These are phyloP conservation scores for Kwoniella sp. DNA, from an alignment of 768 basidiomycete genomes.

Conservation along the genomic window DNA sequence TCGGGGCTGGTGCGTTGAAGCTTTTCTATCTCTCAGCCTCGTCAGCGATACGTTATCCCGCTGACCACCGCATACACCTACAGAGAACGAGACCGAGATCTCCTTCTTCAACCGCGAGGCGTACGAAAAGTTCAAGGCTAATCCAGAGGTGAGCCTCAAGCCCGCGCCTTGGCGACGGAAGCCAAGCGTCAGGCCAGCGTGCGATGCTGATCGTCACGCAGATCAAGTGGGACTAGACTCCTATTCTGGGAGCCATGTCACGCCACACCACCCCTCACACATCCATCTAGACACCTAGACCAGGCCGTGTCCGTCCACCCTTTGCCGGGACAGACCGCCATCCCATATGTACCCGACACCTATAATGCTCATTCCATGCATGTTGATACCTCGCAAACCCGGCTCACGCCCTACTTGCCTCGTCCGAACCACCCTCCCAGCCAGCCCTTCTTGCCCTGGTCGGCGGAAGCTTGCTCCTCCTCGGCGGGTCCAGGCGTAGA, in stretches of 20 bases:
- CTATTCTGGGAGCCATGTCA: background rate
- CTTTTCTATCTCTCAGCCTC: background rate
- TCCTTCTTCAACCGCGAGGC: slow-evolving; percentile 77
- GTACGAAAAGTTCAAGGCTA: slow-evolving; percentile 74
- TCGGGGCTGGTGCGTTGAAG: slow-evolving; percentile 66
- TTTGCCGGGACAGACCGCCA: too few species aligned
- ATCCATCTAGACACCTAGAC: background rate
- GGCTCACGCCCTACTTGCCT: background rate
- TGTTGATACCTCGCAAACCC: background rate
- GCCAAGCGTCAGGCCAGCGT: too few species aligned
- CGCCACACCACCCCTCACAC: background rate
- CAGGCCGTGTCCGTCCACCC: too few species aligned
- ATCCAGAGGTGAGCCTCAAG: slow-evolving; percentile 72
- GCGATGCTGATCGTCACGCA: background rate
- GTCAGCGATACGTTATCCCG: background rate
- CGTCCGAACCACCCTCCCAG: slow-evolving; percentile 45
- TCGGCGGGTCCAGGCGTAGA: slow-evolving; percentile 72
- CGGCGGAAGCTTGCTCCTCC: slow-evolving; percentile 52
- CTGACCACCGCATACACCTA: background rate
- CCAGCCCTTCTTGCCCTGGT: slow-evolving; percentile 34
- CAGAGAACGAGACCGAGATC: slow-evolving; percentile 94
- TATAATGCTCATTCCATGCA: slow-evolving; percentile 8
- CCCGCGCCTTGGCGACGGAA: too few species aligned
- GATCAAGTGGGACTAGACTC: slow-evolving; percentile 16
- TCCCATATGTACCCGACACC: background rate